These are phyloP conservation scores for Cyberlindnera euphorbiae DNA, from an alignment of 805 yeast genomes.

Conservation along the genomic window DNA sequence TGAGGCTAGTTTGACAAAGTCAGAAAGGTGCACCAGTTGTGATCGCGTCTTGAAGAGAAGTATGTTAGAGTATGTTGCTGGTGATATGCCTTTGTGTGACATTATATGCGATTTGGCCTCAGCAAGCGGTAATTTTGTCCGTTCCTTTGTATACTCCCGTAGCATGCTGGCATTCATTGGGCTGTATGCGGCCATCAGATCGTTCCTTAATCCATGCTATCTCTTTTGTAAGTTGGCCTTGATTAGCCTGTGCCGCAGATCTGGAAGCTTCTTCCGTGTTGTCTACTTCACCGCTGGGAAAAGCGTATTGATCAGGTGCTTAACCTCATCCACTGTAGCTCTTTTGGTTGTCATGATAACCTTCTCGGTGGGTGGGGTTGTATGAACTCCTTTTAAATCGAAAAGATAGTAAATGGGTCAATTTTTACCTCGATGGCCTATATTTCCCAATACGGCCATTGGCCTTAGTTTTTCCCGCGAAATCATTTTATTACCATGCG, in stretches of 20 bases:
- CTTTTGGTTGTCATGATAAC: conserved; percentile 3
- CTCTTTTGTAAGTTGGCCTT: no score
- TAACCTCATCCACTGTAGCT: conserved; percentile 11
- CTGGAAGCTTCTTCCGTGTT: neutral
- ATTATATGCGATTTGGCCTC: no score
- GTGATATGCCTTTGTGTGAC: no score
- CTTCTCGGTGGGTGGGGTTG: no score
- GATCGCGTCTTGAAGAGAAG: conserved; percentile 35
- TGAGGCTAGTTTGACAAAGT: conserved; percentile 38
- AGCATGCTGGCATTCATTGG: conserved; percentile 5
- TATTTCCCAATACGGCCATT: no score
- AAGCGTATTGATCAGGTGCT: conserved; percentile 26
- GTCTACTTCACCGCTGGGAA: conserved; percentile 38
- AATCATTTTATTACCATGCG: no score
- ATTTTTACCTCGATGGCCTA: no score
- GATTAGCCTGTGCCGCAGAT: conserved; percentile 2
- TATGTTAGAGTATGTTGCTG: conserved; percentile 27
- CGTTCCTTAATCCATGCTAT: no score
- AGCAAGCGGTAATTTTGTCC: conserved; percentile 6
- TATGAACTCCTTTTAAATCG: no score
- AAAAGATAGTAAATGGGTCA: no score
- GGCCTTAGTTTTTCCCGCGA: no score
- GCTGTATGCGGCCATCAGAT: no score
- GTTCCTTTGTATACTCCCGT: neutral
- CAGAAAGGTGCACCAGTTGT: conserved; percentile 34